Base-by-base conservation (phyloP, 2,329 filamentous ascomycete genomes). In the Hortaea sp. region DNA sequence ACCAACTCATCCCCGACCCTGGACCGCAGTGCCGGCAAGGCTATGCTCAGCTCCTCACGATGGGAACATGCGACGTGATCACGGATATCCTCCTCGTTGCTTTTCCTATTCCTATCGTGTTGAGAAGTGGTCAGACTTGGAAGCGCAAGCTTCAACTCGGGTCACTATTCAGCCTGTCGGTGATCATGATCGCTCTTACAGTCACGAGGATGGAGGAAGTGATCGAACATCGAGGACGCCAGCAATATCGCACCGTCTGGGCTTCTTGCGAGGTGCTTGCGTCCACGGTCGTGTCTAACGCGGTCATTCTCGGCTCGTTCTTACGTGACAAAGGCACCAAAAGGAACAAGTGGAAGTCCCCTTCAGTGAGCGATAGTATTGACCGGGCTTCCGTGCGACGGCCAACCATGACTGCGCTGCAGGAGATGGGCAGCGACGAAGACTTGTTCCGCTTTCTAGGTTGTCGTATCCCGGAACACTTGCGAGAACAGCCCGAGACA, bases 181-280 rank as follows among this genome's bases (percentile, higher is more conserved):
- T 92, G 41, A 74, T 83, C 46, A 79, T 94, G 5, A 84, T 95
- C 41, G 82, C 69, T 41, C 82, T 90, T 48, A 94, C 88, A 1
- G 73, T 84, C 40, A 90, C 86, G 57, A 82, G 90, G 12, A 76
- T 95, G n/a, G 82, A 85, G 0, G 76, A 82, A 39, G 86, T 94
- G 49, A 82, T 97, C 44, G 59, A 72, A 2, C 71, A 76, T 41
- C 68, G 80, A 49, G 88, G 88, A 2, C 74, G 78, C 29, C 92
- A 97, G 63, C 88, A 92, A 59, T 88, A 85, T 55, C 85, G 92
- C 39, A 94, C 90, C 0, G 78, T 97, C 1, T 75, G 94, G 53
- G 92, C 92, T 4, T 95, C 89, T 0, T 75, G 94, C 12, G 92
- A 98, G 62, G 84, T 97, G 6, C 74, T 97, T 1, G 89, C 90